phyloP scores from a whole-genome alignment of 2,329 filamentous ascomycete genomes.

The Hymenoscyphus occultus region DNA sequence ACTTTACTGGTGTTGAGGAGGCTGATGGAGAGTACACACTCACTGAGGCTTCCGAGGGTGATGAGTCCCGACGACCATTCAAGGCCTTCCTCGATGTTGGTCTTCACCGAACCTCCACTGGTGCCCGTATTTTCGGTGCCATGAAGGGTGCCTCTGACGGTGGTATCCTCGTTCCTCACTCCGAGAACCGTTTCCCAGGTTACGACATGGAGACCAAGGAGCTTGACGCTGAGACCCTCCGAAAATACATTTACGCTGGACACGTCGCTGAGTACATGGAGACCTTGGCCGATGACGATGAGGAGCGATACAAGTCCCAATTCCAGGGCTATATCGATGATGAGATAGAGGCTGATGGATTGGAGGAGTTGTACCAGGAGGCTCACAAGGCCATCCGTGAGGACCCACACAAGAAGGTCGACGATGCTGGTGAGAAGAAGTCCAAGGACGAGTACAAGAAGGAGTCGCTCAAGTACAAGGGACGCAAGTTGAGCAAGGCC shows the following conservation, averaged over 20 bases:
- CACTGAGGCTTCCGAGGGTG: conserved; percentile 88
- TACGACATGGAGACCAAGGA: conserved; percentile 97
- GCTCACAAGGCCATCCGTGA: conserved; percentile 96
- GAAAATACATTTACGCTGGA: conserved; percentile 98
- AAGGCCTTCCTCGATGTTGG: conserved; percentile 99
- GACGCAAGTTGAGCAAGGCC: conserved; percentile 73
- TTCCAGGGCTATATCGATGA: conserved; percentile 98
- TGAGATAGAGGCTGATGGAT: conserved; percentile 90
- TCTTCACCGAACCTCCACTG: conserved; percentile 94
- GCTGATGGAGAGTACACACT: conserved; percentile 92
- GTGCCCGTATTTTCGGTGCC: conserved; percentile 97
- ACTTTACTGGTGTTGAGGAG: conserved; percentile 96
- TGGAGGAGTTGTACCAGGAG: conserved; percentile 95
- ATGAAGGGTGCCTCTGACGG: conserved; percentile 99
- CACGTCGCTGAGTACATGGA: conserved; percentile 99
- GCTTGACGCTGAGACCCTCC: conserved; percentile 92
- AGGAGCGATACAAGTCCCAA: conserved; percentile 99
- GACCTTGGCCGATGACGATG: conserved; percentile 97
- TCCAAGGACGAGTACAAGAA: conserved; percentile 95
- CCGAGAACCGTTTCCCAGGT: conserved; percentile 98
- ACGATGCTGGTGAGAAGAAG: conserved; percentile 78
- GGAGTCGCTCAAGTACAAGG: conserved; percentile 87
- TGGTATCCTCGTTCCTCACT: conserved; percentile 95
- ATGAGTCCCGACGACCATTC: conserved; percentile 92
- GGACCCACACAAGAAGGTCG: conserved; percentile 95